phyloP scores from a whole-genome alignment of 441 rosid genomes.

The Viola pubescens region DNA sequence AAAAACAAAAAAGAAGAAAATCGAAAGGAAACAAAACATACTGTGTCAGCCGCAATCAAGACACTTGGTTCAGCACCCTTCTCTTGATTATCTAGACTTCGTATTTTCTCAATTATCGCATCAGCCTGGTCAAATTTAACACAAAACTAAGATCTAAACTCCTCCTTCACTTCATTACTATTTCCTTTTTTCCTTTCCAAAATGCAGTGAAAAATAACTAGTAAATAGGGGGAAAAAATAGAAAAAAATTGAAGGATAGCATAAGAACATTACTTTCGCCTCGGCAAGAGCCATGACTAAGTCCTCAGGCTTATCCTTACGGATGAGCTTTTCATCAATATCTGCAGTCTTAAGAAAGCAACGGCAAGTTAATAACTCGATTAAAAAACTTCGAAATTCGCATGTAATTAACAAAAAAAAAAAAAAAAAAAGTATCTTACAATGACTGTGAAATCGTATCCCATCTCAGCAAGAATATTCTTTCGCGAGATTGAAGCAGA shows the following conservation, averaged over 20 bases:
- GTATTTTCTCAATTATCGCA: conserved; percentile 47
- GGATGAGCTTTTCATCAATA: conserved; percentile 77
- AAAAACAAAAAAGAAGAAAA: conserved; percentile 8
- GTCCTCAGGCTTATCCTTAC: conserved; percentile 81
- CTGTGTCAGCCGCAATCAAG: conserved; percentile 69
- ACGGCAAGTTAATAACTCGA: not conserved
- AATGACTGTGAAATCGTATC: conserved; percentile 67
- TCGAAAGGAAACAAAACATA: conserved; percentile 35
- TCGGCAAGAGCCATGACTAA: conserved; percentile 87
- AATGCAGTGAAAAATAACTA: not conserved
- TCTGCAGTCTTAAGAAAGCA: conserved; percentile 56
- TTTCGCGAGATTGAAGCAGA: conserved; percentile 71
- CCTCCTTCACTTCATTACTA: conserved; percentile 3
- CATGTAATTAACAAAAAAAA: not conserved
- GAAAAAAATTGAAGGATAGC: not conserved
- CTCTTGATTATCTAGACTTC: conserved; percentile 22
- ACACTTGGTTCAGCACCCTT: conserved; percentile 32
- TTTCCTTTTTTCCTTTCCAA: not conserved
- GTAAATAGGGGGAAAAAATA: not conserved
- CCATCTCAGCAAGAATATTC: conserved; percentile 70
- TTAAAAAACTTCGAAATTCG: not conserved
- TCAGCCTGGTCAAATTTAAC: conserved; percentile 40
- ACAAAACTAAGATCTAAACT: not conserved
- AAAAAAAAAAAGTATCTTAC: conserved; percentile 25
- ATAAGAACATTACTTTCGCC: conserved; percentile 50